A percentile compares a stretch with the other conserved stretches of the same genome.
Conservation (phyloP, 2,329 filamentous ascomycete genomes). For the Alternaria rosae region DNA sequence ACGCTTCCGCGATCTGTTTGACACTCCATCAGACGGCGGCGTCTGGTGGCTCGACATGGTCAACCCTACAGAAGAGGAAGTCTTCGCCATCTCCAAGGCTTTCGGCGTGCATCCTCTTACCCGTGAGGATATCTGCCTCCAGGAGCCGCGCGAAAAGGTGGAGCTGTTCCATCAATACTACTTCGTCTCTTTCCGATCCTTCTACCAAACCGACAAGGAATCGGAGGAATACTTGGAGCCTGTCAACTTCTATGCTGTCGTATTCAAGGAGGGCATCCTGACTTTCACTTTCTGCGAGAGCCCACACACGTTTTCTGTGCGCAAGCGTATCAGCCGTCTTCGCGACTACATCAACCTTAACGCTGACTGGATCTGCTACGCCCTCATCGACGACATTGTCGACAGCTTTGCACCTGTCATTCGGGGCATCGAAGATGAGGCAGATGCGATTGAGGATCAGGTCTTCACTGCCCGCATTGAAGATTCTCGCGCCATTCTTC, state of each 20-base stretch:
- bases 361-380: constrained; percentile 99
- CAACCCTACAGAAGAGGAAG: constrained; percentile 86
- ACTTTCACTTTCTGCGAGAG: constrained; percentile 94
- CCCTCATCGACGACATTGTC: constrained; percentile 97
- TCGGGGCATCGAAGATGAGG: constrained; percentile 82
- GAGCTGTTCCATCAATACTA: constrained; percentile 98
- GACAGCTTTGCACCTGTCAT: constrained; percentile 94
- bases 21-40: constrained; percentile 72
- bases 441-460: constrained; percentile 92
- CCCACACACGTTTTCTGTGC: constrained; percentile 85
- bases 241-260: constrained; percentile 95
- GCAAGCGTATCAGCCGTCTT: constrained; percentile 87
- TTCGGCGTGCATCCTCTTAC: constrained; percentile 96
- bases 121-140: constrained; percentile 92
- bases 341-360: constrained; percentile 95
- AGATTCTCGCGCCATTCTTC: constrained; percentile 86
- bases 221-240: constrained; percentile 88
- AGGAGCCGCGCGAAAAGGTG: constrained; percentile 97
- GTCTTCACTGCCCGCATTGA: constrained; percentile 92
- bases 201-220: constrained; percentile 80
- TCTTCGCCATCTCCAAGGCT: constrained; percentile 86
- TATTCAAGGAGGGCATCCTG: constrained; percentile 92
- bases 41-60: constrained; percentile 99
- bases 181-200: constrained; percentile 96
- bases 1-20: constrained; percentile 86